A percentile compares a stretch with the other conserved stretches of the same genome.
Evolutionary conservation across 352 stramenopile genomes (phyloP).

Genomic region (Blastocystis sp.): DNA sequence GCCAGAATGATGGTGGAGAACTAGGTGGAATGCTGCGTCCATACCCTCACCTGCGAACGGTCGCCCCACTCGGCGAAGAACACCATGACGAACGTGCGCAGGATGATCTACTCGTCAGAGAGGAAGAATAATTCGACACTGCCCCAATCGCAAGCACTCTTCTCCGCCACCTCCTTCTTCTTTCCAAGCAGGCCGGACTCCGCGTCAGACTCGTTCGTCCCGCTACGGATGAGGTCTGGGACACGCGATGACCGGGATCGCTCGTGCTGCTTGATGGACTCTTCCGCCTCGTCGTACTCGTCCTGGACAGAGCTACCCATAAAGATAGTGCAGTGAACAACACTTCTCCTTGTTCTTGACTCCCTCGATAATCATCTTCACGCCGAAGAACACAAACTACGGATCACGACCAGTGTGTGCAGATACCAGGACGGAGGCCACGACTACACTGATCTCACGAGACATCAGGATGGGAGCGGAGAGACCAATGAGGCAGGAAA

Average conservation of each 20-base stretch:
- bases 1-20: slow-evolving; percentile 50
- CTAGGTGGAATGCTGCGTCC: background rate
- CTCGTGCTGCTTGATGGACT: slow-evolving; percentile 22
- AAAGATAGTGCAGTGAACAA: background rate
- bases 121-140: background rate
- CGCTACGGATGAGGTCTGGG: background rate
- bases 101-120: slow-evolving; percentile 74
- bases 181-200: slow-evolving; percentile 36
- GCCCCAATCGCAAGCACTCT: slow-evolving; percentile 10
- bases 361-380: slow-evolving; percentile 77
- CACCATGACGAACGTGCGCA: slow-evolving; percentile 82
- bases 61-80: slow-evolving; percentile 84
- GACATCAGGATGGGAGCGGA: slow-evolving; percentile 82
- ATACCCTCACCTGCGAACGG: slow-evolving; percentile 75
- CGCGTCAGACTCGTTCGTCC: background rate
- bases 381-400: slow-evolving; percentile 81
- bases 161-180: background rate
- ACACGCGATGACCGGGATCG: background rate
- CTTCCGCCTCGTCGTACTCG: slow-evolving; percentile 50
- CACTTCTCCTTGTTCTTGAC: slow-evolving; percentile 26
- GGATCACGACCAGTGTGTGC: background rate
- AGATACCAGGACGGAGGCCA: slow-evolving; percentile 77
- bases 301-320: slow-evolving; percentile 28
- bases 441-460: slow-evolving; percentile 79
- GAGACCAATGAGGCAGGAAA: slow-evolving; percentile 92